phyloP scores from a whole-genome alignment of 805 yeast genomes.

The Teunomyces pallodes region DNA sequence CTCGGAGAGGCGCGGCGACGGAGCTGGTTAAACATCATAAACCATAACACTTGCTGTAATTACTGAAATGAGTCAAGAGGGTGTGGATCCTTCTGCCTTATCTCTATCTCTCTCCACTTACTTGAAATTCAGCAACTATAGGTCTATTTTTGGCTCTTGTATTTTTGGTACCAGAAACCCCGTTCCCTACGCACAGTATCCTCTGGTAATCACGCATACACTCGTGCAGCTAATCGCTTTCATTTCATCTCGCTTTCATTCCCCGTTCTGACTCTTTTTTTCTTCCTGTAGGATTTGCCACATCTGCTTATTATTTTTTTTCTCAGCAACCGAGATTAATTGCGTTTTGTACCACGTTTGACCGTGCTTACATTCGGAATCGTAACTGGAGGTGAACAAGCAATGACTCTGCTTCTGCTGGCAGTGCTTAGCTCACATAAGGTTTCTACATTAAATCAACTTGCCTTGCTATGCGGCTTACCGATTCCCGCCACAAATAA shows the following conservation, averaged over 20 bases:
- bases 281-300: neutral
- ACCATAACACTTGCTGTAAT: neutral
- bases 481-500: slow-evolving; percentile 17
- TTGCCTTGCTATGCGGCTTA: slow-evolving; percentile 23
- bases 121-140: too few species aligned
- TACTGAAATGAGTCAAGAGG: neutral
- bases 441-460: slow-evolving; percentile 11
- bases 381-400: too few species aligned
- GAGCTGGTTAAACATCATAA: neutral
- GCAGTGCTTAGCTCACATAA: neutral
- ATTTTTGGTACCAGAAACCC: too few species aligned
- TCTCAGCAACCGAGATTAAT: neutral
- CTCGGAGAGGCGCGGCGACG: neutral
- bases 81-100: too few species aligned
- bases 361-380: too few species aligned
- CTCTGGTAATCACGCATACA: neutral
- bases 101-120: too few species aligned
- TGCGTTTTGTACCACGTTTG: neutral
- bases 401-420: neutral
- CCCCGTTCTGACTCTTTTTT: neutral
- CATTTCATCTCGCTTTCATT: neutral
- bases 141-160: too few species aligned
- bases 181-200: neutral
- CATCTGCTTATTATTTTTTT: neutral
- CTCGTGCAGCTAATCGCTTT: neutral